Base-by-base conservation (phyloP, 305 asterid species). In the Rubia tinctorum region DNA sequence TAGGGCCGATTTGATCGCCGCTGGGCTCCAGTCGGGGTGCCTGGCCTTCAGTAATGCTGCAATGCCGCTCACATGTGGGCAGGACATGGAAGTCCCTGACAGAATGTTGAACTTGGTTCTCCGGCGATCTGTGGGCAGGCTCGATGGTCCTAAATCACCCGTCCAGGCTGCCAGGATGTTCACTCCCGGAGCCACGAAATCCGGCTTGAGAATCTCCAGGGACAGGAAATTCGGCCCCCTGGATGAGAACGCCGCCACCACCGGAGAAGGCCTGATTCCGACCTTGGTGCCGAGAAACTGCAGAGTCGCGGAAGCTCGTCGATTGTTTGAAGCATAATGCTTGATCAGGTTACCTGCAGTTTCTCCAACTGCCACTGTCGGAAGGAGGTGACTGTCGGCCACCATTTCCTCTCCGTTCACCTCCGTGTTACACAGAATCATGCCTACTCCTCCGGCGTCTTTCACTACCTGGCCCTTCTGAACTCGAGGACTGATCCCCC, bases 81-180 rank as follows among this genome's bases (percentile, higher is more conserved):
- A 94, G 0, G 99, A 91, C 98, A 94, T 94, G 47, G 99, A 94
- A 2, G 98, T 94, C 18, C 99, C 98, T 0, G 99, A 94, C 34
- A 94, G 75, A 15, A 91, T 91, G 62, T 94, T 94, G 87, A 91
- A 94, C 47, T 78, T 80, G 0, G 96, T 94, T 69, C 92, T 67
- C 1, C 99, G 85, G 25, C 17, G 86, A 65, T 94, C 98, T 0
- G 90, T 75, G 0, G 96, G 90, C 64, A 94, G 77, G 72, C 96
- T 89, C 0, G 99, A 91, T 4, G 99, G 98, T 0, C 97, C 98
- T 9, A 86, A 55, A 18, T 75, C 84, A 23, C 97, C 97, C 0
- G 95, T 87, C 99, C 99, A 94, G 11, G 95, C 99, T 0, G 98
- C 99, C 0, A 94, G 92, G 37, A 93, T 93, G 87, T 93, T 93